Conservation (phyloP, 2,329 filamentous ascomycete genomes). For the Hyphodiscus sp. region DNA sequence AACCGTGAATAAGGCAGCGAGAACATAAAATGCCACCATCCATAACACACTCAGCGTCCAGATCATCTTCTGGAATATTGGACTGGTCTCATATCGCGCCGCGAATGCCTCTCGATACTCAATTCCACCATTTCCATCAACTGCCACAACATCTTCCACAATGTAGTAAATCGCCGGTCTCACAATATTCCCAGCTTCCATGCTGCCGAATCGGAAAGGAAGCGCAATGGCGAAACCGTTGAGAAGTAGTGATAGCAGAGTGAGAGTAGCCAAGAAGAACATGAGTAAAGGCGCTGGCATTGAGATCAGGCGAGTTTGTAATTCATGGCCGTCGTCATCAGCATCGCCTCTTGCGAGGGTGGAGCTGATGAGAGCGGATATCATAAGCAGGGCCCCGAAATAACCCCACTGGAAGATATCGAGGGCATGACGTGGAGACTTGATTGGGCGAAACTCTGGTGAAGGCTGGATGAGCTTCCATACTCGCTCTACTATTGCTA, state of each 20-base stretch:
- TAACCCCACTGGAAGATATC: slow-evolving; percentile 24
- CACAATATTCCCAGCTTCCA: slow-evolving; percentile 9
- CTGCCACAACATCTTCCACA: slow-evolving; percentile 63
- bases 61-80: slow-evolving; percentile 37
- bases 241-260: slow-evolving; percentile 13
- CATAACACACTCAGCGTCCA: slow-evolving; percentile 19
- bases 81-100: slow-evolving; percentile 35
- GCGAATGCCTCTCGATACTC: slow-evolving; percentile 37
- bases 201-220: slow-evolving; percentile 19
- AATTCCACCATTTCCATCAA: slow-evolving; percentile 56
- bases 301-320: slow-evolving; percentile 13
- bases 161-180: slow-evolving; percentile 55
- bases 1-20: slow-evolving; percentile 10
- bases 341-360: slow-evolving; percentile 15
- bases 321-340: slow-evolving; percentile 15
- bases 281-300: slow-evolving; percentile 16
- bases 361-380: slow-evolving; percentile 16
- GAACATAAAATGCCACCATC: slow-evolving; percentile 17
- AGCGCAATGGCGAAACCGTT: slow-evolving; percentile 9
- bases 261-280: slow-evolving; percentile 18
- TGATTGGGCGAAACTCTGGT: slow-evolving; percentile 12
- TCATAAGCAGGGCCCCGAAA: slow-evolving; percentile 16
- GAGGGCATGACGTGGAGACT: slow-evolving; percentile 9
- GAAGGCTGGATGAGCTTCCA: slow-evolving; percentile 15
- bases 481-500: slow-evolving; percentile 16